Percentiles rank a stretch among this genome's conserved stretches.
Conservation (phyloP, 2,329 filamentous ascomycete species). For the Colletotrichum navitas region DNA sequence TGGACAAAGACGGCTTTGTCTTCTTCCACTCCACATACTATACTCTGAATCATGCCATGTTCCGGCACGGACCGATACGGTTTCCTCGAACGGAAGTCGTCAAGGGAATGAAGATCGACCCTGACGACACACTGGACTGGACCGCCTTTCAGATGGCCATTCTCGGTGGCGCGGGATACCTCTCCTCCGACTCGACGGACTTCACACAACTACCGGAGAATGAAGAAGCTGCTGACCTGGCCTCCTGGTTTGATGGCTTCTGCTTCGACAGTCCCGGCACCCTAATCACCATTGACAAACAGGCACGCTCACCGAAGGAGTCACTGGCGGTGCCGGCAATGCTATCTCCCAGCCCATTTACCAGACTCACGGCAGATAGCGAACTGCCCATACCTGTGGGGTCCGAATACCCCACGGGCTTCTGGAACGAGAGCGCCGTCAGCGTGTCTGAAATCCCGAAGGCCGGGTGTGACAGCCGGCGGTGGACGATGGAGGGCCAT, state of each 20-base stretch:
- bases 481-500: slow-evolving; percentile 54
- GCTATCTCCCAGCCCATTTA: slow-evolving; percentile 17
- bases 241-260: slow-evolving; percentile 65
- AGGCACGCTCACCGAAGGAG: background rate
- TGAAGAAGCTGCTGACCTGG: slow-evolving; percentile 63
- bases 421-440: slow-evolving; percentile 50
- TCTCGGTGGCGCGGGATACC: slow-evolving; percentile 67
- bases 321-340: background rate
- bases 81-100: slow-evolving; percentile 60
- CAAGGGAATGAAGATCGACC: slow-evolving; percentile 53
- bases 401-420: slow-evolving; percentile 51
- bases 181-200: slow-evolving; percentile 59
- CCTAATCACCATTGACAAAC: slow-evolving; percentile 48
- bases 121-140: slow-evolving; percentile 70
- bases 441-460: slow-evolving; percentile 51
- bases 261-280: slow-evolving; percentile 59
- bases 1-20: slow-evolving; percentile 59
- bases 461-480: slow-evolving; percentile 48
- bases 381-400: slow-evolving; percentile 56
- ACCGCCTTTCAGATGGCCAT: slow-evolving; percentile 76
- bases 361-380: slow-evolving; percentile 45
- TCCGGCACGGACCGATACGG: slow-evolving; percentile 68
- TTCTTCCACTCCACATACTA: slow-evolving; percentile 63
- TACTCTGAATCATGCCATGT: slow-evolving; percentile 62
- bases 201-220: slow-evolving; percentile 55